Conservation (phyloP, 352 stramenopile species). For the Bremia lactucae region DNA sequence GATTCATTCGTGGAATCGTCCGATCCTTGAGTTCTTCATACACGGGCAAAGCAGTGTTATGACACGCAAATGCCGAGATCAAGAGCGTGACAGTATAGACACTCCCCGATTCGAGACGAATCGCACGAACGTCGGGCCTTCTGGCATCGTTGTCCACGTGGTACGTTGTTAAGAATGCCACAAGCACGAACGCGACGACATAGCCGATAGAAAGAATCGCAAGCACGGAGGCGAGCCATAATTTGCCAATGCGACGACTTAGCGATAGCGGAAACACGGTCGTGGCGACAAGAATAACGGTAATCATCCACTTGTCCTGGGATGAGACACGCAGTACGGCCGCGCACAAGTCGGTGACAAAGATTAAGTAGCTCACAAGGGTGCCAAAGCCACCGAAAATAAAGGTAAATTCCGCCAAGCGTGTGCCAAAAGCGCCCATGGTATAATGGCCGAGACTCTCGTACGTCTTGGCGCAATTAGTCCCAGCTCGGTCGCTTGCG, state of each 20-base stretch:
- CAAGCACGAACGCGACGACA: conserved; percentile 49
- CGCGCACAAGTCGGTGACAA: conserved; percentile 62
- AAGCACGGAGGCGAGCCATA: conserved; percentile 48
- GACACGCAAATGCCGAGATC: conserved; percentile 64
- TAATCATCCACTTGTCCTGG: conserved; percentile 47
- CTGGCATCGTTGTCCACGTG: conserved; percentile 4
- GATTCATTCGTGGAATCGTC: conserved; percentile 49
- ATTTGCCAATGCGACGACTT: conserved; percentile 43
- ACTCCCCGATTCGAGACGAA: conserved; percentile 44
- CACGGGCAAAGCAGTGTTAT: conserved; percentile 67
- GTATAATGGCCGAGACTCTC: conserved; percentile 66
- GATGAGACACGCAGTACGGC: conserved; percentile 28
- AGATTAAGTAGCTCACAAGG: conserved; percentile 75
- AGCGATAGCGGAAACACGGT: conserved; percentile 57
- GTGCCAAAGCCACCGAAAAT: conserved; percentile 78
- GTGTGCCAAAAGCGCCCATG: conserved; percentile 46
- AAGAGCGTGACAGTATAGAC: conserved; percentile 69
- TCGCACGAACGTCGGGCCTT: conserved; percentile 20
- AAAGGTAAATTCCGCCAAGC: conserved; percentile 69
- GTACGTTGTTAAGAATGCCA: conserved; percentile 30
- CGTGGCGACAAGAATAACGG: conserved; percentile 14
- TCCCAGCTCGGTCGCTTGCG: conserved; percentile 48
- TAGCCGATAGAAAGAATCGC: conserved; percentile 60
- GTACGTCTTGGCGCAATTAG: conserved; percentile 60
- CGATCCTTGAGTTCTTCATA: conserved; percentile 62